Conservation (phyloP, 2,329 filamentous ascomycete species). For the Periconia sp. region DNA sequence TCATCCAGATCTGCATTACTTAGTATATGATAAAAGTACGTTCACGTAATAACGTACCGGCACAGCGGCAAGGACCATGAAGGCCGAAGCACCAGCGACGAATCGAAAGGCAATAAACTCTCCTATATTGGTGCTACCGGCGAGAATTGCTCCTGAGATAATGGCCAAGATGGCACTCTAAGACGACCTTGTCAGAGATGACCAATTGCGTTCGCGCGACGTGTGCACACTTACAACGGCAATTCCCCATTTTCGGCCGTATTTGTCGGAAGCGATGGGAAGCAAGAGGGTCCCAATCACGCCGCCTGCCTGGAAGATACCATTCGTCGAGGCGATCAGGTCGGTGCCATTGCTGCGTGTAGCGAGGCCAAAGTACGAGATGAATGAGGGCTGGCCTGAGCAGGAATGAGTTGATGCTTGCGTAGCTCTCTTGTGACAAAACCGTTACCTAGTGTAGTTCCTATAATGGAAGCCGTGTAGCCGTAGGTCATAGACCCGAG, state of each 20-base stretch:
- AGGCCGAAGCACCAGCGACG: constrained; percentile 35
- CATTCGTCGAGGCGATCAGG: constrained; percentile 23
- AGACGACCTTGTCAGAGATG: constrained; percentile 1
- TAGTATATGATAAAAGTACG: background rate
- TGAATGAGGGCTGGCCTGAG: constrained; percentile 24
- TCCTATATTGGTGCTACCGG: constrained; percentile 19
- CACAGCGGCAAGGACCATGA: constrained; percentile 40
- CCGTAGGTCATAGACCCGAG: constrained; percentile 25
- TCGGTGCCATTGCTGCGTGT: constrained; percentile 18
- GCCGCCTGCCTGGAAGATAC: constrained; percentile 23
- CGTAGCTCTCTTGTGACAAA: too few species aligned
- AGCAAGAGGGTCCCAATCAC: constrained; percentile 21
- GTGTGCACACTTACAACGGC: constrained; percentile 12
- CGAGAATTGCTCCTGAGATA: constrained; percentile 31
- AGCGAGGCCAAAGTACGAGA: constrained; percentile 22
- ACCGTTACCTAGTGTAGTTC: constrained; percentile 17
- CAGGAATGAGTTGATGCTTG: background rate
- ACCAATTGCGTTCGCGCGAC: too few species aligned
- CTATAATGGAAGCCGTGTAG: constrained; percentile 23
- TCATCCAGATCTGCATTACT: constrained; percentile 32
- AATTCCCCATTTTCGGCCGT: constrained; percentile 25
- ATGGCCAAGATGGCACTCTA: constrained; percentile 26
- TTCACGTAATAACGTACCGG: constrained; percentile 25
- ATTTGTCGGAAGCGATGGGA: constrained; percentile 20
- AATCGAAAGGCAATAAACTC: constrained; percentile 40